These are phyloP conservation scores for Tuctoria greenei DNA, from an alignment of 176 grass and related monocot genomes.

Conservation along the genomic window DNA sequence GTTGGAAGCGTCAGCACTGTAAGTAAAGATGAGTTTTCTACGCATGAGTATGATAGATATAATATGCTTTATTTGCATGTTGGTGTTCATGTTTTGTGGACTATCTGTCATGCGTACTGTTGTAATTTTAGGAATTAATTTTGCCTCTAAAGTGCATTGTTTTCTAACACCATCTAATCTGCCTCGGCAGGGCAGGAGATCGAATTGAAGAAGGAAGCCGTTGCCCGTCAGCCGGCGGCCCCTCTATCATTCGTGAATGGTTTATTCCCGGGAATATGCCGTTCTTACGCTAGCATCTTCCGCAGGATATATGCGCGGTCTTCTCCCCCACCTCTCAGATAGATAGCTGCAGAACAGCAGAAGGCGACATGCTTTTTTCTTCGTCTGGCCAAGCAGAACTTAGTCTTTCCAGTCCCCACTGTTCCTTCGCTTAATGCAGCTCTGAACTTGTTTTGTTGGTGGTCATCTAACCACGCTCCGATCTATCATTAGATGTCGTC, in stretches of 20 bases:
- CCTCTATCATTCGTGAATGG: constrained; percentile 23
- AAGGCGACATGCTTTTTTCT: too few relatives aligned
- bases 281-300: constrained; percentile 25
- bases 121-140: too few relatives aligned
- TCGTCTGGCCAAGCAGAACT: too few relatives aligned
- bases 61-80: too few relatives aligned
- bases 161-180: background rate
- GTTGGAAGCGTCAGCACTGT: too few relatives aligned
- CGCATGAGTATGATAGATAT: too few relatives aligned
- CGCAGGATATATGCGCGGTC: constrained; percentile 23
- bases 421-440: background rate
- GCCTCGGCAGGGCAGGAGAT: background rate
- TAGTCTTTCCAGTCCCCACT: background rate
- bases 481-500: too few relatives aligned
- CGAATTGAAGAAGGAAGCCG: constrained; percentile 4
- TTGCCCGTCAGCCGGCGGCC: constrained; percentile 2
- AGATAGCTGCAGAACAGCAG: background rate
- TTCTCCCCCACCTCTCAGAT: background rate
- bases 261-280: constrained; percentile 45
- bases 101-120: too few relatives aligned
- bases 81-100: too few relatives aligned
- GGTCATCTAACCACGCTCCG: constrained; percentile 24
- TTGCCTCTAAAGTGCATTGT: too few relatives aligned
- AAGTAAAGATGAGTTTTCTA: too few relatives aligned
- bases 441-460: constrained; percentile 44